phyloP scores from a whole-genome alignment of 2,329 filamentous ascomycete species.

The Fusarium annulatum region DNA sequence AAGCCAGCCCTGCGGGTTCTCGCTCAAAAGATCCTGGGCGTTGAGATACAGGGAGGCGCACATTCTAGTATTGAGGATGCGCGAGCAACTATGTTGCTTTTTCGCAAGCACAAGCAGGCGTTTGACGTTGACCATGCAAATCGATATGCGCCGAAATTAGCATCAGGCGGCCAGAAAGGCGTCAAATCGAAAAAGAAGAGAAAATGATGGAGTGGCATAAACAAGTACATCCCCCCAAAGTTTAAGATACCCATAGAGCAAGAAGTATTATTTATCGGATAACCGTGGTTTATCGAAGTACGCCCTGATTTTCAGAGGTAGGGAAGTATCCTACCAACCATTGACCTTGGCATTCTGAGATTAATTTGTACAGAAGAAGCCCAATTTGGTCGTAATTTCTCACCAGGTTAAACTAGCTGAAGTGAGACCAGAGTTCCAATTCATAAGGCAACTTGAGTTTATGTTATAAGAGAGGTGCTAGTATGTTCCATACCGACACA shows the following conservation, averaged over 20 bases:
- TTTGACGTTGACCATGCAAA: conserved; percentile 86
- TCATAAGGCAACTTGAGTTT: not conserved
- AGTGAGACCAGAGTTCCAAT: not conserved
- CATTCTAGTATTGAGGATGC: conserved; percentile 84
- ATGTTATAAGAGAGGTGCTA: not conserved
- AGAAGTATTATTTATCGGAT: not conserved
- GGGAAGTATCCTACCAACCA: not conserved
- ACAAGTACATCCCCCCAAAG: not conserved
- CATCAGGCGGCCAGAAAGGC: conserved; percentile 46
- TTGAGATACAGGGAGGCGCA: conserved; percentile 72
- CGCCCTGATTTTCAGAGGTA: not conserved
- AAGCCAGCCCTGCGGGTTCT: conserved; percentile 74
- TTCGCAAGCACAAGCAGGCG: conserved; percentile 81
- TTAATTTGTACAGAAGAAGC: not conserved
- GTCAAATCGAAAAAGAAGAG: conserved; percentile 58
- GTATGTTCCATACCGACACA: too few relatives aligned
- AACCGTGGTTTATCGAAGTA: not conserved
- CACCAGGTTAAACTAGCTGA: not conserved
- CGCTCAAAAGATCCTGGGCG: conserved; percentile 65
- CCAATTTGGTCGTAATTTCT: not conserved
- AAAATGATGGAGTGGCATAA: conserved; percentile 30
- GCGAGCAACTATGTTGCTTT: conserved; percentile 88
- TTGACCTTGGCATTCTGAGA: not conserved
- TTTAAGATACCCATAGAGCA: conserved; percentile 37
- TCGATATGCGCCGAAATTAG: conserved; percentile 63